Evolutionary conservation across 768 basidiomycete genomes (phyloP).

Genomic region (Panaeolus cyanescens): DNA sequence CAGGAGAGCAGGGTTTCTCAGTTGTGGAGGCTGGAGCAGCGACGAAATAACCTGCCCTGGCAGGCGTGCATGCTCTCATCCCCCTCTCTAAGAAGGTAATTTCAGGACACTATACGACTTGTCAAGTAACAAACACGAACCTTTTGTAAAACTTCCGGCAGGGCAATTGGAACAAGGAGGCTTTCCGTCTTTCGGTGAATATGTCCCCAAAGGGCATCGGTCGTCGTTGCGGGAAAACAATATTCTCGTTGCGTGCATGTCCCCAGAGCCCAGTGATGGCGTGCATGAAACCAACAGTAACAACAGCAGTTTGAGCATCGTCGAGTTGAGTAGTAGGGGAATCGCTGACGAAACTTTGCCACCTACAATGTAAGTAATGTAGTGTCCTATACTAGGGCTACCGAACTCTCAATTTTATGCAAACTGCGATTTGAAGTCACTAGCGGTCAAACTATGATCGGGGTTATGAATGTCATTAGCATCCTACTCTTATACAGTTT

Average conservation of each 20-base stretch:
- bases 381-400: too few species aligned
- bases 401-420: too few species aligned
- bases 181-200: constrained; percentile 14
- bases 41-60: constrained; percentile 23
- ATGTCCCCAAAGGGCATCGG: constrained; percentile 21
- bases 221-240: background rate
- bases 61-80: constrained; percentile 12
- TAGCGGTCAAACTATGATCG: too few species aligned
- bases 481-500: too few species aligned
- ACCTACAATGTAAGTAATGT: background rate
- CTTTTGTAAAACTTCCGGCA: constrained; percentile 19
- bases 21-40: constrained; percentile 14
- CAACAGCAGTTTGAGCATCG: background rate
- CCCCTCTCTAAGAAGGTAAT: constrained; percentile 12
- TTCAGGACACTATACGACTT: background rate
- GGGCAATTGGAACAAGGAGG: constrained; percentile 19
- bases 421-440: too few species aligned
- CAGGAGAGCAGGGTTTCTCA: constrained; percentile 22
- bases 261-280: background rate
- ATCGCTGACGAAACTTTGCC: background rate
- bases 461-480: too few species aligned
- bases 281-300: background rate
- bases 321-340: background rate
- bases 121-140: constrained; percentile 4
- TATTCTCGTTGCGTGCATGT: background rate